Conservation (phyloP, 2,329 filamentous ascomycete species). For the Hypoxylon sp. region DNA sequence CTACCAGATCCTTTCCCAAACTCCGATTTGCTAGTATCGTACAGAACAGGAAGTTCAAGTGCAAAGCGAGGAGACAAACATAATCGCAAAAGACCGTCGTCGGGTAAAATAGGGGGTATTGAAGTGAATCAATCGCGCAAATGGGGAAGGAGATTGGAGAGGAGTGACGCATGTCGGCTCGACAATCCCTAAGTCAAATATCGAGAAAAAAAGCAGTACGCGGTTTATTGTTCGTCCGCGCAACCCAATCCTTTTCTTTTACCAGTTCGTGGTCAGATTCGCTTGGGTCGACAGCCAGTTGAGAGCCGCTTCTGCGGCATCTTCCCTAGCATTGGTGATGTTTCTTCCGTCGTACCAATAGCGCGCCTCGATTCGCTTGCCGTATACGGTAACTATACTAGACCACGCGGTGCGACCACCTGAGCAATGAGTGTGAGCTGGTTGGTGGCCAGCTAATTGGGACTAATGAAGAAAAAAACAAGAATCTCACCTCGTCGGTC, state of each 20-base stretch:
- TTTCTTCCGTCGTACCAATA: constrained; percentile 95
- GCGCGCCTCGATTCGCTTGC: constrained; percentile 76
- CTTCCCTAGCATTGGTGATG: constrained; percentile 88
- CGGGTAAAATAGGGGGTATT: constrained; percentile 35
- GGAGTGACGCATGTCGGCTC: constrained; percentile 31
- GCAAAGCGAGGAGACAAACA: constrained; percentile 40
- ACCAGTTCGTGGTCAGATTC: constrained; percentile 52
- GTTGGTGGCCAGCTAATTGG: constrained; percentile 26
- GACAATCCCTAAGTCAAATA: constrained; percentile 16
- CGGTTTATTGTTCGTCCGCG: constrained; percentile 20
- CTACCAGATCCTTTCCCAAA: constrained; percentile 51
- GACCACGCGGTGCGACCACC: constrained; percentile 95
- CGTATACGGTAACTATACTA: constrained; percentile 80
- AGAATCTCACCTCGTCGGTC: constrained; percentile 75
- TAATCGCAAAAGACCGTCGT: constrained; percentile 33
- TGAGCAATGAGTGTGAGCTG: constrained; percentile 55
- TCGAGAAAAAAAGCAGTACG: constrained; percentile 11
- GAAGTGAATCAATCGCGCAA: constrained; percentile 37
- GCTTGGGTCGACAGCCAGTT: constrained; percentile 65
- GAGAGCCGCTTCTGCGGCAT: constrained; percentile 87
- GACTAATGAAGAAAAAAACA: neutral
- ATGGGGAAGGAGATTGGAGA: constrained; percentile 40
- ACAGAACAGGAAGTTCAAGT: constrained; percentile 47
- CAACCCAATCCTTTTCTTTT: constrained; percentile 10
- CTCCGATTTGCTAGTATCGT: constrained; percentile 52